Evolutionary conservation across 306 rosid genomes (phyloP), one percentile per base, ranked within the genome.

Genomic region (Parietaria judaica): DNA sequence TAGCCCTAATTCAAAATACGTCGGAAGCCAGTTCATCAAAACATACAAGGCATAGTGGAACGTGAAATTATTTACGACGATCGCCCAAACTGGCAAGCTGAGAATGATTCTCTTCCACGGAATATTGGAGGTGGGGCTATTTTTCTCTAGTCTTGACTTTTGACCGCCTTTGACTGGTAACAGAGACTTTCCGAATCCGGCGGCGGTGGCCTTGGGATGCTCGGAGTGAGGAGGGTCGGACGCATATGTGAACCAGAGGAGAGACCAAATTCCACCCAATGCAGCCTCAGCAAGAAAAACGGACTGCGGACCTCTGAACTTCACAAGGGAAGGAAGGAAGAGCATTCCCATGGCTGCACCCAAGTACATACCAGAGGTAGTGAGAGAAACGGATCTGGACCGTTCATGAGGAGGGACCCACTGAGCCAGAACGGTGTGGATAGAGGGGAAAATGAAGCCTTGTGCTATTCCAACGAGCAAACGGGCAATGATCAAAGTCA

Each of bases 321-420:
- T 92, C 11, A 92, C 99, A 1, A 94, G 65, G 71, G 83, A 82
- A 0, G 99, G 99, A 56, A 88, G 87, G 57, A 82, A 45, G 36
- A 94, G 86, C 99, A 94, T 94, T 36, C 97, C 96, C 0, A 79
- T 65, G 8, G 99, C 97, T 0, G 99, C 99, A 38, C 99, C 99
- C 0, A 92, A 75, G 66, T 92, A 88, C 99, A 92, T 92, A 6
- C 99, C 99, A 8, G 95, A 86, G 17, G 96, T 92, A 0, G 97
- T 88, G 11, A 88, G 86, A 43, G 99, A 92, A 78, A 92, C 97
- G 7, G 97, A 92, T 77, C 99, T 71, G 61, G 97, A 92, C 73
- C 97, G 74, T 61, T 92, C 99, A 56, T 92, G 97, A 12, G 97
- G 97, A 11, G 97, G 99, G 56, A 92, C 99, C 99, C 99, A 92